Evolutionary conservation across 164 flowering plant species (phyloP).

Genomic region (Stephania cephalantha): DNA sequence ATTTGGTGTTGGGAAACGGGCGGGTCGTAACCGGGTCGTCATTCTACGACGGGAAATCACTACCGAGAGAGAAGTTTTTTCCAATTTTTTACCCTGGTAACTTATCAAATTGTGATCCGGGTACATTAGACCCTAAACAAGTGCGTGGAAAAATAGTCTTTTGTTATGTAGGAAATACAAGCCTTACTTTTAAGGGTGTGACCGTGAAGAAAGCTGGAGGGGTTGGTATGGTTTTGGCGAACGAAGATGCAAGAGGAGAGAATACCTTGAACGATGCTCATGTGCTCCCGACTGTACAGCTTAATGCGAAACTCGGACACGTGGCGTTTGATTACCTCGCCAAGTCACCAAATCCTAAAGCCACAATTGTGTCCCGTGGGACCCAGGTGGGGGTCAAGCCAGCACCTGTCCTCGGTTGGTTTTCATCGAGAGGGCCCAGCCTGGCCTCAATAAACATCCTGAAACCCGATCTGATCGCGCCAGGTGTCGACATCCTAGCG

Average conservation of each 20-base stretch:
- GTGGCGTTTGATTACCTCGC: conserved; percentile 16
- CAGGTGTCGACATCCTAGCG: too few species aligned
- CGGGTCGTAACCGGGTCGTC: conserved; percentile 34
- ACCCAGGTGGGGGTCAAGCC: conserved; percentile 36
- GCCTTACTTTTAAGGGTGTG: conserved; percentile 25
- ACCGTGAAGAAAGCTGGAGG: conserved; percentile 45
- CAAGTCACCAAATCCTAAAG: conserved; percentile 16
- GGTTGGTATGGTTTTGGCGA: conserved; percentile 37
- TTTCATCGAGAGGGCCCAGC: conserved; percentile 15
- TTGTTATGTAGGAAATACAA: conserved; percentile 28
- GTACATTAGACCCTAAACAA: conserved; percentile 24
- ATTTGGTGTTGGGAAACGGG: conserved; percentile 35
- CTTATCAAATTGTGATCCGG: conserved; percentile 23
- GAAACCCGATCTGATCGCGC: too few species aligned
- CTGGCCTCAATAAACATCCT: too few species aligned
- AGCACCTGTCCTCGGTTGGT: conserved; percentile 40
- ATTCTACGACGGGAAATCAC: conserved; percentile 25
- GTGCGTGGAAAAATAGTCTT: conserved; percentile 46
- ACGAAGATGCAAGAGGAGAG: conserved; percentile 26
- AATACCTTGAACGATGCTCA: conserved; percentile 30
- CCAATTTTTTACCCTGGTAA: conserved; percentile 29
- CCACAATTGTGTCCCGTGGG: conserved; percentile 32
- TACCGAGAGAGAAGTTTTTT: conserved; percentile 15
- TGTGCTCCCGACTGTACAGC: conserved; percentile 32
- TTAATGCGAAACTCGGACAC: conserved; percentile 22